phyloP scores from a whole-genome alignment of 2,329 filamentous ascomycete species.

The Pseudogymnoascus sp. region DNA sequence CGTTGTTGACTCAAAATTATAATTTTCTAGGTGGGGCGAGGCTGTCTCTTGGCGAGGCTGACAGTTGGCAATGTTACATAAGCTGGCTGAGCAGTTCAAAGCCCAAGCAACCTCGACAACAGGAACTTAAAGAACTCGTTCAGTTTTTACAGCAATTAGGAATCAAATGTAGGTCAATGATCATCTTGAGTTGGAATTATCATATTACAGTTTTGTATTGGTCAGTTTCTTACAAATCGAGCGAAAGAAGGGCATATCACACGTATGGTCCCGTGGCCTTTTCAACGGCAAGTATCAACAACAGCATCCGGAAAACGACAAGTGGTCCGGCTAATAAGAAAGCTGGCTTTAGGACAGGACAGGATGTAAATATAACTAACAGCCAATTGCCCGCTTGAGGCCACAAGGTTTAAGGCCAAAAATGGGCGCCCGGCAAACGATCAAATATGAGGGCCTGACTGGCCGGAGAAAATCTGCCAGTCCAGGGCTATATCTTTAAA shows the following conservation, averaged over 20 bases:
- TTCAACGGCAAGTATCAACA: background rate
- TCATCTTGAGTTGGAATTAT: background rate
- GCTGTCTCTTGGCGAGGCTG: slow-evolving; percentile 6
- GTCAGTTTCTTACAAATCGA: background rate
- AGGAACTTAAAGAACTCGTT: background rate
- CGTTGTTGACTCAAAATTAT: slow-evolving; percentile 8
- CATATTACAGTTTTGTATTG: background rate
- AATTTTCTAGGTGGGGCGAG: slow-evolving; percentile 5
- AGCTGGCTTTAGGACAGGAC: background rate
- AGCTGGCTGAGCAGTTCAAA: background rate
- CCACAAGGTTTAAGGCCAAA: background rate
- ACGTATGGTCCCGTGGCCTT: background rate
- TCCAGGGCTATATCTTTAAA: background rate
- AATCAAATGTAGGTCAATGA: background rate
- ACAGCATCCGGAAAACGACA: background rate
- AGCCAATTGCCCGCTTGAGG: background rate
- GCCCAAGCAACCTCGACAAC: background rate
- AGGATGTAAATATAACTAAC: background rate
- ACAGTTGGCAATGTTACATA: background rate
- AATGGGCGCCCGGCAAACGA: background rate
- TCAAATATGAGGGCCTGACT: background rate
- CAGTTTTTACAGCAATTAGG: background rate
- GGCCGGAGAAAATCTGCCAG: slow-evolving; percentile 1
- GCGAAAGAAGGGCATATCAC: background rate
- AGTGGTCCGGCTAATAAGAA: background rate